Evolutionary conservation across 2,329 filamentous ascomycete genomes (phyloP).

Genomic region (Seiridium unicorne): DNA sequence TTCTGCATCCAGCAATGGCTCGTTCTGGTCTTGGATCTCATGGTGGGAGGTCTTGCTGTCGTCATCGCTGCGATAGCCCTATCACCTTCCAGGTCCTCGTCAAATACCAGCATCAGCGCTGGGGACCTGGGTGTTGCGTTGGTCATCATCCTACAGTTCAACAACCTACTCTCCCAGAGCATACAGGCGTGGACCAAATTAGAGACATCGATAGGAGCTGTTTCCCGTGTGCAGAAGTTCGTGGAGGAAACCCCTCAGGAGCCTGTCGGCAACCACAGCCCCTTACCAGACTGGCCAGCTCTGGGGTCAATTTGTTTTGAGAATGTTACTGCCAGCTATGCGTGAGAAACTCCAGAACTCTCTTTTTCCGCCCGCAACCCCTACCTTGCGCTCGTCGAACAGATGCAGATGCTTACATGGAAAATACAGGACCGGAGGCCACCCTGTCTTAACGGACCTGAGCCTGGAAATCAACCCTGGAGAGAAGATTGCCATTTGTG

Average conservation of each 20-base stretch:
- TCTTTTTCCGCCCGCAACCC: neutral
- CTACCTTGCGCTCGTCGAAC: neutral
- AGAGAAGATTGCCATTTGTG: neutral
- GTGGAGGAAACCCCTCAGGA: neutral
- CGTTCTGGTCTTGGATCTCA: constrained; percentile 27
- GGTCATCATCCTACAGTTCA: constrained; percentile 16
- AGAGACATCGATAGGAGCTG: constrained; percentile 22
- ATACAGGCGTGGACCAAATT: constrained; percentile 21
- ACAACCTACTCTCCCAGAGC: constrained; percentile 12
- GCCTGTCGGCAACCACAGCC: neutral
- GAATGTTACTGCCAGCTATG: constrained; percentile 12
- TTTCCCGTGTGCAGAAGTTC: constrained; percentile 5
- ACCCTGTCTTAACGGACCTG: constrained; percentile 7
- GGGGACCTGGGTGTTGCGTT: constrained; percentile 16
- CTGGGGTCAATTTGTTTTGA: constrained; percentile 7
- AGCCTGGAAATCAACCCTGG: neutral
- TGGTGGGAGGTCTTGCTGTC: constrained; percentile 26
- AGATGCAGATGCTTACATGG: neutral
- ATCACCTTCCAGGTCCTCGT: constrained; percentile 9
- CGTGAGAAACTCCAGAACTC: constrained; percentile 2
- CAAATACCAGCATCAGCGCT: neutral
- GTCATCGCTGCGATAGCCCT: constrained; percentile 21
- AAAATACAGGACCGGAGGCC: neutral
- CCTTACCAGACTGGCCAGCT: neutral
- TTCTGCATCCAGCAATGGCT: constrained; percentile 31